Conservation (phyloP, 139 green algal species). For the Yamagishiella unicocca region DNA sequence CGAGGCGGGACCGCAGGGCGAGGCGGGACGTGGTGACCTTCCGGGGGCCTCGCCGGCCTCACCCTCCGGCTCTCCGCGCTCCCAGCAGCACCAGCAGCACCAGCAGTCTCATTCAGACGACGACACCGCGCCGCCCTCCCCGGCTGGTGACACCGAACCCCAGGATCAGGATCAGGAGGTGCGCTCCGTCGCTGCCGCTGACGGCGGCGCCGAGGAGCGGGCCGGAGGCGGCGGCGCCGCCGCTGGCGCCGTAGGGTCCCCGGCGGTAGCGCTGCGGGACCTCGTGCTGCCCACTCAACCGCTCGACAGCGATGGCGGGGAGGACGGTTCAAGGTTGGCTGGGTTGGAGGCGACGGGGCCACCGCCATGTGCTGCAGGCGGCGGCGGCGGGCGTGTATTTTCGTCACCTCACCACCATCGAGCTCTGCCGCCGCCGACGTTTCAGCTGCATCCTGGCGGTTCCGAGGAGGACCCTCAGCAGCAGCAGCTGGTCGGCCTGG, state of each 20-base stretch:
- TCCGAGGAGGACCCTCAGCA: too few species aligned
- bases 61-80: too few species aligned
- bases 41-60: too few species aligned
- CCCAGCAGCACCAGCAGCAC: neutral
- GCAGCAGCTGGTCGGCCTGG: neutral
- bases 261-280: too few species aligned
- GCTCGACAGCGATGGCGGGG: neutral
- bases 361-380: too few species aligned
- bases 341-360: too few species aligned
- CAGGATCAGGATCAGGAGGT: neutral
- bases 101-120: neutral
- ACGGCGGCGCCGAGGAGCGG: neutral
- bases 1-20: too few species aligned
- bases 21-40: too few species aligned
- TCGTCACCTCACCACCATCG: neutral
- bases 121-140: neutral
- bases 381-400: too few species aligned
- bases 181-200: neutral
- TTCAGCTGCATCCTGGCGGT: neutral
- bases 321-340: neutral
- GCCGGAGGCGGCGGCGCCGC: neutral
- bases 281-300: conserved; percentile 1
- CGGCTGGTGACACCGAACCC: neutral
- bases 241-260: neutral
- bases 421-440: neutral